Evolutionary conservation across 2,329 filamentous ascomycete species (phyloP).

Genomic region (Massarina eburnea): DNA sequence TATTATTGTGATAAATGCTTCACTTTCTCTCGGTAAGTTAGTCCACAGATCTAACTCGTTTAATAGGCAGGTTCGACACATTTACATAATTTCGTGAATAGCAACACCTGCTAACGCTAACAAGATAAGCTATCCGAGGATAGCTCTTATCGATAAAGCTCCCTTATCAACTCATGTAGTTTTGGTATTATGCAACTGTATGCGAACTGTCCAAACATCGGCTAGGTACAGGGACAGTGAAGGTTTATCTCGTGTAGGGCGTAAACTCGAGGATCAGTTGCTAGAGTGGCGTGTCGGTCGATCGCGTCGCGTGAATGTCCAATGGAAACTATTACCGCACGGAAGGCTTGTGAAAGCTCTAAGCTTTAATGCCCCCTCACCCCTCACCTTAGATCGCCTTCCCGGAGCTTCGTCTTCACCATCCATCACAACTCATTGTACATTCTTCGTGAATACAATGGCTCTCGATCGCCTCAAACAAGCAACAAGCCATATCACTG

Average conservation of each 20-base stretch:
- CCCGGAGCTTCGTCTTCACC: slow-evolving; percentile 6
- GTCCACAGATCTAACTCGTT: no score
- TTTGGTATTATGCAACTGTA: no score
- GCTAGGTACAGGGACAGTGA: no score
- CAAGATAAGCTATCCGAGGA: neutral
- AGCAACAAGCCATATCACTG: slow-evolving; percentile 63
- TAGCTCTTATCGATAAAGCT: neutral
- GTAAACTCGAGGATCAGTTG: neutral
- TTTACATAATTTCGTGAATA: neutral
- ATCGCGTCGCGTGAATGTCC: slow-evolving; percentile 9
- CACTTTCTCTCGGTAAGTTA: no score
- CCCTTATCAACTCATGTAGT: no score
- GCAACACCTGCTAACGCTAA: neutral
- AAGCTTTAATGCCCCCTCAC: slow-evolving; percentile 25
- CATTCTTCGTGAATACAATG: slow-evolving; percentile 45
- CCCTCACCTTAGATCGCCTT: neutral
- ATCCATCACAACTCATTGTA: slow-evolving; percentile 4
- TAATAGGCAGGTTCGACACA: neutral
- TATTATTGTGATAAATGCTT: no score
- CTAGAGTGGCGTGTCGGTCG: slow-evolving; percentile 9
- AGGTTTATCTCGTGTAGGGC: no score
- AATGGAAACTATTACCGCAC: neutral
- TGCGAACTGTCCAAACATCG: no score
- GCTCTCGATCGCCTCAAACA: slow-evolving; percentile 66
- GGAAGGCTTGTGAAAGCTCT: slow-evolving; percentile 8